Evolutionary conservation across 805 yeast genomes (phyloP), one percentile per base, ranked within the genome.

Genomic region (Starmerella bombi): DNA sequence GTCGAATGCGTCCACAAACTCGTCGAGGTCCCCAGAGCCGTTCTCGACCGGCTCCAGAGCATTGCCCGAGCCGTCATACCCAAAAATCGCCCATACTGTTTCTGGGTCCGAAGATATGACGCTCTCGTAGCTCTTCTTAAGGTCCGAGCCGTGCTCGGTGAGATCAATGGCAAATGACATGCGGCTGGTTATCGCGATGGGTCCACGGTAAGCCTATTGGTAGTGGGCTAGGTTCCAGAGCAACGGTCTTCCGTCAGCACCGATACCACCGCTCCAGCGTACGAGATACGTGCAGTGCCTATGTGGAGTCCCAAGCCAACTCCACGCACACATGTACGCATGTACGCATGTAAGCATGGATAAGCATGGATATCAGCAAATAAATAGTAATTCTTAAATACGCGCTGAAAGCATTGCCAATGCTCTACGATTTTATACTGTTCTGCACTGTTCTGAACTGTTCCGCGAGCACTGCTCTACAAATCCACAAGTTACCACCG

Each of bases 1-100:
- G 51, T 77, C 79, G 58, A 91, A 88, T 46, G 80, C 73, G 28
- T 72, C 75, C 30, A 82, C 75, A 56, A 91, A 84, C 42, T 83
- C 94, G 32, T 67, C 67, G 52, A 91, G 75, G 41, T 71, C 76
- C 15, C 80, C 83, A 36, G 67, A 60, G 34, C 88, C 91, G 4
- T 65, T 51, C 19, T 55, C 60, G 15, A 46, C 50, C 16, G 65
- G 72, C 58, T 49, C 60, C 57, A 49, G 62, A 52, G 48, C 70
- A 66, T 44, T 59, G 49, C 56, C 67, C 62, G 46, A 65, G 36
- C 69, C 70, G 50, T 75, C 77, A 28, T 91, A 88, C 9, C 86
- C 76, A 59, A 79, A 81, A 30, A 91, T 76, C 22, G 80, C 81
- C 75, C 91, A 91, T 9, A 77, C 67, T 37, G 72, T 65, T 32